phyloP scores from a whole-genome alignment of 805 yeast species.

The Ogataea nitratoaversa region DNA sequence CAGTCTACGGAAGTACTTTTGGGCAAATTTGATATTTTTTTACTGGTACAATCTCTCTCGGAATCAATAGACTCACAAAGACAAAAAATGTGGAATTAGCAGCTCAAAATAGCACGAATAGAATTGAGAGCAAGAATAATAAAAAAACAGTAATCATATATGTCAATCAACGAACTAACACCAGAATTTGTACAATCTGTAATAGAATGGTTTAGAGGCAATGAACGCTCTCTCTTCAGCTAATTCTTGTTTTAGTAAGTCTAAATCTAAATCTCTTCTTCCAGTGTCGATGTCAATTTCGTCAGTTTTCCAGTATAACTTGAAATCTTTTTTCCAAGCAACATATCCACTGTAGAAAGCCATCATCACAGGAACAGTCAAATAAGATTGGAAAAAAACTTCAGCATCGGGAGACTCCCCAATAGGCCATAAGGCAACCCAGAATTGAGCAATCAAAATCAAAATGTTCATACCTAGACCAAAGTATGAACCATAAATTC shows the following conservation, averaged over 20 bases:
- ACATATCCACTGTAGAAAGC: conserved; percentile 37
- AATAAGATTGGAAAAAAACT: conserved; percentile 60
- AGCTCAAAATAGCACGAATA: too few species aligned
- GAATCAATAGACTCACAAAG: too few species aligned
- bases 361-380: conserved; percentile 60
- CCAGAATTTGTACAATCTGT: conserved; percentile 55
- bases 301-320: conserved; percentile 37
- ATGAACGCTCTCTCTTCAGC: conserved; percentile 52
- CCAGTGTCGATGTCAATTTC: conserved; percentile 63
- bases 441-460: conserved; percentile 73
- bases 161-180: too few species aligned
- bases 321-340: conserved; percentile 42
- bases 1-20: too few species aligned
- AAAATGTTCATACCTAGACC: conserved; percentile 56
- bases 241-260: conserved; percentile 50
- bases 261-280: conserved; percentile 56
- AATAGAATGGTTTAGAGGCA: conserved; percentile 41
- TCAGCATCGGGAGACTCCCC: conserved; percentile 48
- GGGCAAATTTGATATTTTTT: too few species aligned
- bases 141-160: neutral
- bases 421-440: conserved; percentile 75
- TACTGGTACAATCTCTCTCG: too few species aligned
- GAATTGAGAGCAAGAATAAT: neutral
- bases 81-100: too few species aligned
- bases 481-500: conserved; percentile 61